Percentiles rank a stretch among this genome's conserved stretches.
These are phyloP conservation scores for Aspergillus egyptiacus DNA, from an alignment of 495 filamentous ascomycete genomes.

Conservation along the genomic window DNA sequence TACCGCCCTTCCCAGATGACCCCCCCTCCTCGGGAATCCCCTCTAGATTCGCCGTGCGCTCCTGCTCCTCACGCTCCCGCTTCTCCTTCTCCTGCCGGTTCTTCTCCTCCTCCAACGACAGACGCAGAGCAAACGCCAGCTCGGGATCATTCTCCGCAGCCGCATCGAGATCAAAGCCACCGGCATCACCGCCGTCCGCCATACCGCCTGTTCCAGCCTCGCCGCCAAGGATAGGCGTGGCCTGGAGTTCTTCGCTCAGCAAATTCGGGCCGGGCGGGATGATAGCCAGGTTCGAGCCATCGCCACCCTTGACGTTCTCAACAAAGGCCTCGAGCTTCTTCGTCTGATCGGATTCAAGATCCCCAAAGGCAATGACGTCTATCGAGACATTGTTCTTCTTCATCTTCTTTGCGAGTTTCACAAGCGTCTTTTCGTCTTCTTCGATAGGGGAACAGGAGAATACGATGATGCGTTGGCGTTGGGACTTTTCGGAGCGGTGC, in stretches of 20 bases:
- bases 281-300: constrained; percentile 84
- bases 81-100: constrained; percentile 80
- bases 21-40: constrained; percentile 79
- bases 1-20: constrained; percentile 52
- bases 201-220: constrained; percentile 47
- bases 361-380: constrained; percentile 91
- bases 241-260: constrained; percentile 84
- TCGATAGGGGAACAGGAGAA: constrained; percentile 90
- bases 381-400: constrained; percentile 92
- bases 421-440: constrained; percentile 79
- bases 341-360: constrained; percentile 81
- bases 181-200: constrained; percentile 59
- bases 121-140: constrained; percentile 86
- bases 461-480: constrained; percentile 89
- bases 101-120: constrained; percentile 98
- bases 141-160: constrained; percentile 76
- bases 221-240: constrained; percentile 81
- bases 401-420: constrained; percentile 94
- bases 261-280: constrained; percentile 87
- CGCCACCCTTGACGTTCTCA: constrained; percentile 79
- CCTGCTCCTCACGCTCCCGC: constrained; percentile 66
- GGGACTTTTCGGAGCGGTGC: constrained; percentile 94
- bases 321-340: constrained; percentile 92
- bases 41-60: constrained; percentile 64
- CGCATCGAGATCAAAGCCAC: constrained; percentile 55